Conservation (phyloP, 129 eudicot species). For the Gnaphalium uliginosum region DNA sequence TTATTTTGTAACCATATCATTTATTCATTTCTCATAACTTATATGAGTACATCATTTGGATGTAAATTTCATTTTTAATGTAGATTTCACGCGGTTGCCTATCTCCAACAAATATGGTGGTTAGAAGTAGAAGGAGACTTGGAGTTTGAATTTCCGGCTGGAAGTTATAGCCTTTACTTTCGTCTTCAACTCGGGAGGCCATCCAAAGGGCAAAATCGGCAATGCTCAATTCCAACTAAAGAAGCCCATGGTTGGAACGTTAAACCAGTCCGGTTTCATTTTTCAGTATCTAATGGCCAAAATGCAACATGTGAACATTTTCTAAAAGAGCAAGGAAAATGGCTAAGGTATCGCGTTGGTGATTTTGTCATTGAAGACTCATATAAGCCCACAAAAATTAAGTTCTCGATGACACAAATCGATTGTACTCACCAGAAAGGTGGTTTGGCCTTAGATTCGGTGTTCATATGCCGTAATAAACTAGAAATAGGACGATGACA, state of each 20-base stretch:
- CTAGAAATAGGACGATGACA: background rate
- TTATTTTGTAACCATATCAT: too few species aligned
- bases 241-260: conserved; percentile 71
- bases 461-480: conserved; percentile 44
- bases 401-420: conserved; percentile 77
- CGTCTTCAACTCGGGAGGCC: conserved; percentile 59
- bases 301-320: conserved; percentile 35
- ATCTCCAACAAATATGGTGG: conserved; percentile 96
- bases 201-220: conserved; percentile 28
- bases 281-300: conserved; percentile 49
- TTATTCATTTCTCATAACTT: too few species aligned
- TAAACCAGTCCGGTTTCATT: conserved; percentile 64
- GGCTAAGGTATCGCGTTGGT: conserved; percentile 68
- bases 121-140: conserved; percentile 73
- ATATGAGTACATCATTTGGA: background rate
- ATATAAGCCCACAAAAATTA: conserved; percentile 37
- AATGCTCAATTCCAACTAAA: conserved; percentile 23
- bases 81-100: conserved; percentile 72
- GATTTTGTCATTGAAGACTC: conserved; percentile 56
- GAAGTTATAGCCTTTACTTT: conserved; percentile 72
- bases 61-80: background rate
- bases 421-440: conserved; percentile 89
- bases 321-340: conserved; percentile 45
- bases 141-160: conserved; percentile 68
- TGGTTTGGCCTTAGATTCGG: conserved; percentile 78